phyloP scores from a whole-genome alignment of 2,329 filamentous ascomycete species.

The Arachnomyces sp. region DNA sequence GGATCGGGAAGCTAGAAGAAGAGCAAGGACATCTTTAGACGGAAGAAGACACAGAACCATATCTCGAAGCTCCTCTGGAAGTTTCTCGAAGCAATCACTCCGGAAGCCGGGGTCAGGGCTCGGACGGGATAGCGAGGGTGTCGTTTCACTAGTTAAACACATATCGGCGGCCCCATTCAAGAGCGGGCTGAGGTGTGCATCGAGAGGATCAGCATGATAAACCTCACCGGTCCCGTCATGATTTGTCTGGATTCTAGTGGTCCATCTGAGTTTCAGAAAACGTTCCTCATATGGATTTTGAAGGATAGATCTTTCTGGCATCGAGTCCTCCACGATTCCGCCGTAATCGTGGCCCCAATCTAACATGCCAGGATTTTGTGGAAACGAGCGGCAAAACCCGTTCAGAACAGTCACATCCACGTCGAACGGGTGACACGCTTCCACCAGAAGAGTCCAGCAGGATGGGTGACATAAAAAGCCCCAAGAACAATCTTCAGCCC shows the following conservation, averaged over 20 bases:
- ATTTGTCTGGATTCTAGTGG: not conserved
- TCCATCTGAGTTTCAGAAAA: not conserved
- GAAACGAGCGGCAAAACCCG: not conserved
- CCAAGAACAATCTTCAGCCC: not conserved
- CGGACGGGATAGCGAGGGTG: not conserved
- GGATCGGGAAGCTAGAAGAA: not conserved
- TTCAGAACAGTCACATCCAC: constrained; percentile 1
- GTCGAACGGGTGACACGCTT: not conserved
- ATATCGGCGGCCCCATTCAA: not conserved
- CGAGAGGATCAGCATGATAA: not conserved
- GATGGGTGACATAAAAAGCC: constrained; percentile 1
- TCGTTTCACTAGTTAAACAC: not conserved
- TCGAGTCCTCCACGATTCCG: not conserved
- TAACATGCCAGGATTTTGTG: not conserved
- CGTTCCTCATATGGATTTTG: not conserved
- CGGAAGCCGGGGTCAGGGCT: not conserved
- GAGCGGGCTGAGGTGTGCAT: not conserved
- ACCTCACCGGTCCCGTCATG: not conserved
- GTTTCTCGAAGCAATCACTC: not conserved
- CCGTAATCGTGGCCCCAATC: constrained; percentile 2
- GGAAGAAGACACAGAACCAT: constrained; percentile 1
- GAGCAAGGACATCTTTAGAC: constrained; percentile 1
- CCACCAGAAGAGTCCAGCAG: not conserved
- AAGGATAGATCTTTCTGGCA: not conserved
- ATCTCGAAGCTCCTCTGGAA: not conserved